phyloP scores from a whole-genome alignment of 345 rosid genomes.

The Pseudoturritis turrita region DNA sequence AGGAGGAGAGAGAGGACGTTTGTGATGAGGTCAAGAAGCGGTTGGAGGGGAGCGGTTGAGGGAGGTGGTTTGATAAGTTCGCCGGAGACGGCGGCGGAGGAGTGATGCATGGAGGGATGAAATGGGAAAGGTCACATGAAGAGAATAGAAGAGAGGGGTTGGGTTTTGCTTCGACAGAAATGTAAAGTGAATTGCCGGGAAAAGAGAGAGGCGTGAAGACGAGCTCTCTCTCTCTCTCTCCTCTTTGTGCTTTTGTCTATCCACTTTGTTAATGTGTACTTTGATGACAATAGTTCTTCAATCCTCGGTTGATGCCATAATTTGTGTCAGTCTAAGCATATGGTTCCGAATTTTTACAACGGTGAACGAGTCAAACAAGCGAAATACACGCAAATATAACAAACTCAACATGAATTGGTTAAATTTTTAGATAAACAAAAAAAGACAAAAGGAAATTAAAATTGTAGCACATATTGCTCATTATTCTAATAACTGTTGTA shows the following conservation, averaged over 20 bases:
- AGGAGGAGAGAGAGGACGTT: conserved; percentile 64
- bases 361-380: background rate
- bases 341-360: background rate
- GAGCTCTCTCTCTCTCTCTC: background rate
- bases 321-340: background rate
- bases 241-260: background rate
- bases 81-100: conserved; percentile 34
- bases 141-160: background rate
- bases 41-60: conserved; percentile 43
- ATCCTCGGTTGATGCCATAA: background rate
- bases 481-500: too few relatives aligned
- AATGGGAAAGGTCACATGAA: conserved; percentile 8
- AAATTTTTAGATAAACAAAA: too few relatives aligned
- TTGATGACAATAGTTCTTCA: background rate
- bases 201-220: conserved; percentile 10
- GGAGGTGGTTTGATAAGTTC: conserved; percentile 19
- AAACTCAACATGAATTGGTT: background rate
- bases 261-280: background rate
- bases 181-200: conserved; percentile 29
- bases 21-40: conserved; percentile 54
- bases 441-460: too few relatives aligned
- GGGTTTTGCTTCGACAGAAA: conserved; percentile 15
- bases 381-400: background rate
- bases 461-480: too few relatives aligned
- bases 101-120: conserved; percentile 39